Conservation (phyloP, 495 filamentous ascomycete species). For the Darksidea phi region DNA sequence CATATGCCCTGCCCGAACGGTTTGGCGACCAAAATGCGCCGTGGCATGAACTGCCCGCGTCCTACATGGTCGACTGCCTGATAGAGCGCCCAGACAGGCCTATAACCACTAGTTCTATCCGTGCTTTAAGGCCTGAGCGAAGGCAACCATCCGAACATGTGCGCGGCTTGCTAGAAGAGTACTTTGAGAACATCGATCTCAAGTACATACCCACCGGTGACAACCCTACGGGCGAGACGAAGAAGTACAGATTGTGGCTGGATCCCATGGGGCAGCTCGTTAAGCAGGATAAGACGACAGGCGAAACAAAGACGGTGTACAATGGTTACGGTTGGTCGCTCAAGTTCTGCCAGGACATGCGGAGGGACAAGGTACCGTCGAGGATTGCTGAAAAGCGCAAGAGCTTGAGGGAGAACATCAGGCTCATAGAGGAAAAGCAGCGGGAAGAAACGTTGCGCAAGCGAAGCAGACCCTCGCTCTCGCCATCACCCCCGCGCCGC, state of each 20-base stretch:
- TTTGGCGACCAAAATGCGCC: slow-evolving; percentile 4
- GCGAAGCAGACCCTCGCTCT: no score
- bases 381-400: background rate
- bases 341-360: slow-evolving; percentile 4
- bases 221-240: slow-evolving; percentile 8
- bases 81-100: background rate
- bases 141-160: background rate
- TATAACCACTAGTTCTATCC: background rate
- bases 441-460: no score
- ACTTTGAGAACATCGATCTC: slow-evolving; percentile 11
- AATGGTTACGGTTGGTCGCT: slow-evolving; percentile 17
- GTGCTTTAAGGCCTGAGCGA: background rate
- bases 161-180: slow-evolving; percentile 11
- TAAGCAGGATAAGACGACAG: slow-evolving; percentile 4
- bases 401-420: background rate
- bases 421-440: no score
- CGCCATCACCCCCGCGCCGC: no score
- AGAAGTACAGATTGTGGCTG: background rate
- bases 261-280: slow-evolving; percentile 7
- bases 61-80: slow-evolving; percentile 8
- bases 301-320: background rate
- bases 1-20: slow-evolving; percentile 1
- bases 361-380: background rate
- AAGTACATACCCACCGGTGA: background rate
- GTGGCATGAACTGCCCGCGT: slow-evolving; percentile 13